Evolutionary conservation across 2,329 filamentous ascomycete species (phyloP), one percentile per base, ranked within the genome.

Genomic region (Colletotrichum zoysiae): DNA sequence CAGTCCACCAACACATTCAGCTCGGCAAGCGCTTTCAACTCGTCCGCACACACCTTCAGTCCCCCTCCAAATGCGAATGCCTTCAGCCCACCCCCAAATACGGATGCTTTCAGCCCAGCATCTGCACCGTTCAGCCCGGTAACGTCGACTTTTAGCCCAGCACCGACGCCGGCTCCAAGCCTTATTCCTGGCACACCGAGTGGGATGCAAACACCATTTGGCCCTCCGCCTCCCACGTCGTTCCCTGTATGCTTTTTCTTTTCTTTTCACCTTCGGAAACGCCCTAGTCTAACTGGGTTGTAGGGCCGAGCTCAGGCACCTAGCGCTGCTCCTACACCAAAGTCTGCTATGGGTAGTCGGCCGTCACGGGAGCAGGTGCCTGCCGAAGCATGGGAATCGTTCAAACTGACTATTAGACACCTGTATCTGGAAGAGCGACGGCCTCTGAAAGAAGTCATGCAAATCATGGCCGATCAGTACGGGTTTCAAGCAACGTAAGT

Each of bases 361-460:
- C 79, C 80, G 35, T 82, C 83, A 58, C 77, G 83, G 70, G 83
- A 85, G 74, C 82, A 84, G 75, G 82, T 85, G 62, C 82, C 83
- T 72, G 82, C 82, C 30, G 83, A 85, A 74, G 79, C 82, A 51
- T 87, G 85, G 85, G 85, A 86, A 74, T 79, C 82, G 38, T 82
- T 84, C 70, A 87, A 86, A 75, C 76, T 78, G 57, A 84, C 81
- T 7, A 87, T 87, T 58, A 81, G 82, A 53, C 76, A 79, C 12
- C 71, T 87, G 44, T 87, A 87, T 73, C 79, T 87, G 7, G 85
- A 87, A 30, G 84, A 87, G 73, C 81, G 85, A 62, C 84, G 83
- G 50, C 85, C 85, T 3, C 79, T 87, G n/a, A 87, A 87, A 74
- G 84, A 87, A 78, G 85, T 87, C 74, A 87, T 86, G 83, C 76